Evolutionary conservation across 495 filamentous ascomycete species (phyloP), one percentile per base, ranked within the genome.

Genomic region (Neurospora terricola): DNA sequence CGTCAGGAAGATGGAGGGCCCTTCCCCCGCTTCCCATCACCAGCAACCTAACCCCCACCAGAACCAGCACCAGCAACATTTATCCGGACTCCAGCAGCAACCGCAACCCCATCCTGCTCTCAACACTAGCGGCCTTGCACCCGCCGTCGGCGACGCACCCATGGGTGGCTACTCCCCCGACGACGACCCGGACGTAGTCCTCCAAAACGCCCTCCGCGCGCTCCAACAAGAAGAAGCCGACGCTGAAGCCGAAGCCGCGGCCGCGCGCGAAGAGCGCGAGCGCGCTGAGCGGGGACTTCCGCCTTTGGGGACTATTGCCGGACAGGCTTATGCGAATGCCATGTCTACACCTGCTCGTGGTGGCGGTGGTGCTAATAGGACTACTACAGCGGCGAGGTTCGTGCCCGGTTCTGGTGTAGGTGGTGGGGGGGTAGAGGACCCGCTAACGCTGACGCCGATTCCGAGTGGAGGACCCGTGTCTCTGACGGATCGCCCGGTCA

Each of bases 221-320:
- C 77, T 85, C 54, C 85, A 86, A 71, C 82, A 86, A 72, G 84
- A 85, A 45, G 85, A 87, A 69, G 83, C 83, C 27, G 83, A 85
- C 69, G 84, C 84, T 18, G 84, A 86, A 69, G 83, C 82, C 3
- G 80, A 84, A 43, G 83, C 84, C 16, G 83, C 82, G 11, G 81
- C 76, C 12, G 82, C 77, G 8, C 78, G 83, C 14, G 84, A 86
- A 69, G 83, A 85, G 68, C 80, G 81, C 69, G 82, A 85, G 45
- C 78, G 83, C 70, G 80, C 78, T 36, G 84, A 86, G 11, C 78
- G 84, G n/a, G 82, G 81, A 7, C 77, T 84, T 1, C 80, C 82
- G 0, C 80, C 80, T 0, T 77, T 84, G 27, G 78, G 79, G 23
- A 21, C 73, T 30, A 73, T 80, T 43, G 75, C 79, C 0, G 78